Base-by-base conservation (phyloP, 805 yeast genomes). In the Nakazawaea ernobii region DNA sequence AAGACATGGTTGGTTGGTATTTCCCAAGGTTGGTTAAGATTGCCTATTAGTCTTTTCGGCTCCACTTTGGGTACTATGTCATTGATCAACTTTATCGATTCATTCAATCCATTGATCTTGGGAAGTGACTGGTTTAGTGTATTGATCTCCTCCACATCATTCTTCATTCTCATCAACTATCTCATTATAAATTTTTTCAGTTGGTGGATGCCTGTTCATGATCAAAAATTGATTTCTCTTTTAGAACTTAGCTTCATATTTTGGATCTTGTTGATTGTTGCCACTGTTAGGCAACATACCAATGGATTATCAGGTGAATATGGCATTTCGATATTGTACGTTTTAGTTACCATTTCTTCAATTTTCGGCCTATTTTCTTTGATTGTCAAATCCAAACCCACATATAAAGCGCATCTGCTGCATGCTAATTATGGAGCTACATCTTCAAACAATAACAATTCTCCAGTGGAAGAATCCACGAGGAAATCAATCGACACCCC, bases 191-290 rank as follows among this genome's bases (percentile, higher is more conserved):
- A 79, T 45, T 70, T 68, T 32, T 57, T 66, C 32, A 59, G 65
- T 35, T 64, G 64, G 68, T 55, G 49, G 75, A 64, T 68, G 47
- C 80, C 82, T 1, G 71, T 74, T 15, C 76, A 73, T 49, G 83
- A 80, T 54, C 80, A 80, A 55, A 84, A 86, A 58, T 71, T 83
- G 47, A 67, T 80, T 15, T 67, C 76, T 2, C 59, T 82, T 2
- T 55, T 82, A 20, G 84, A 85, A 60, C 62, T 77, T 10, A 73
- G 82, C 32, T 60, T 75, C 32, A 49, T 76, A 3, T 65, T 74
- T 49, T 89, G 96, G 95, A 45, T 73, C 1, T 54, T 65, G 0
- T 68, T 84, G 45, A 57, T 82, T 2, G 68, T 74, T 45, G 62
- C 72, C 11, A 82, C 86, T 8, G 68, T 77, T 24, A 58, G 72